These are phyloP conservation scores for Diaporthe ampelina DNA, from an alignment of 2,329 filamentous ascomycete species.

Conservation along the genomic window DNA sequence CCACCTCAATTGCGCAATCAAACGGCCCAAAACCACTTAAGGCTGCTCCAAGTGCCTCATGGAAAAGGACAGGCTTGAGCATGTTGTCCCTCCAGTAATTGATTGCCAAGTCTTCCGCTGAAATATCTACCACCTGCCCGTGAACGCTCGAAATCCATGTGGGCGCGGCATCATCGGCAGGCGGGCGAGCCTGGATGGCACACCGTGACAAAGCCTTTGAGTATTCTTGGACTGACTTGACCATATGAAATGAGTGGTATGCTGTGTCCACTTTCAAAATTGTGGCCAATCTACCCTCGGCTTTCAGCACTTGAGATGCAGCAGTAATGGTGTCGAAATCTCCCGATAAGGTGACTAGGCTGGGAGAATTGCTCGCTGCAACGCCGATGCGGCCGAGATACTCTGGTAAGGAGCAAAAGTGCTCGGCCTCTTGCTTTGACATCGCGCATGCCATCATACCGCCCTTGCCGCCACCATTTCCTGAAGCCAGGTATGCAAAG, in stretches of 20 bases:
- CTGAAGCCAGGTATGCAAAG: conserved; percentile 47
- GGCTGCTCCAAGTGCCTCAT: conserved; percentile 53
- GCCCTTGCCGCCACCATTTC: conserved; percentile 44
- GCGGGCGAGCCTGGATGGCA: conserved; percentile 45
- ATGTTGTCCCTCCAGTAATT: conserved; percentile 63
- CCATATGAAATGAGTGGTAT: conserved; percentile 66
- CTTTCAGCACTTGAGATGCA: conserved; percentile 44
- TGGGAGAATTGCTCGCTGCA: conserved; percentile 51
- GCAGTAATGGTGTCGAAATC: conserved; percentile 49
- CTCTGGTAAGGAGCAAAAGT: conserved; percentile 44
- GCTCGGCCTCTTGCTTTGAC: conserved; percentile 46
- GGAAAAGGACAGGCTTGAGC: conserved; percentile 58
- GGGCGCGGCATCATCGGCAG: conserved; percentile 44
- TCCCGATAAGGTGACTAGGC: conserved; percentile 54
- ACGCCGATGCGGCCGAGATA: conserved; percentile 49
- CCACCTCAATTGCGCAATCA: conserved; percentile 59
- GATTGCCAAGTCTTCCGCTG: conserved; percentile 41
- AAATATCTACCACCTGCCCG: conserved; percentile 42
- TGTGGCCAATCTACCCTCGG: conserved; percentile 50
- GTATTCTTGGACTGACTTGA: conserved; percentile 51
- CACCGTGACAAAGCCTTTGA: conserved; percentile 48
- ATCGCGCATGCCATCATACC: conserved; percentile 55
- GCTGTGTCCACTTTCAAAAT: conserved; percentile 59
- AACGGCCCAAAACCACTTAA: conserved; percentile 45
- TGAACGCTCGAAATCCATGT: conserved; percentile 59